Evolutionary conservation across 2,329 filamentous ascomycete species (phyloP).

Genomic region (Orbilia javanica): DNA sequence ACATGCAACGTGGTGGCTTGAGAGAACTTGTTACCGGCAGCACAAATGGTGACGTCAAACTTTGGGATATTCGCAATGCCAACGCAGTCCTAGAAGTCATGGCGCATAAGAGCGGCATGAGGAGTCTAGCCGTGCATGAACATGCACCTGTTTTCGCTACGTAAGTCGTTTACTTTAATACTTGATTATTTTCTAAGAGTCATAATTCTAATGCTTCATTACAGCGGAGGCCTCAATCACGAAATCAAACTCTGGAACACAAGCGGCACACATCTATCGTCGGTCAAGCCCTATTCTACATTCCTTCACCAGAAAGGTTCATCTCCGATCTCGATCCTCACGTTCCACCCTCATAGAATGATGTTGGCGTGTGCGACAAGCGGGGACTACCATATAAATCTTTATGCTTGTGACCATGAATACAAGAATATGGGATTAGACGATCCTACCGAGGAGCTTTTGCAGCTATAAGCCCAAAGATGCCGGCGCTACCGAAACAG

Average conservation of each 20-base stretch:
- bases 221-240: slow-evolving; percentile 86
- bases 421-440: slow-evolving; percentile 59
- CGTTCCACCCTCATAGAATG: slow-evolving; percentile 95
- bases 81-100: slow-evolving; percentile 79
- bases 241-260: slow-evolving; percentile 93
- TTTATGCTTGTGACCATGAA: slow-evolving; percentile 77
- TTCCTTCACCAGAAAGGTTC: slow-evolving; percentile 85
- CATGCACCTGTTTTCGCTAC: slow-evolving; percentile 95
- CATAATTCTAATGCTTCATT: slow-evolving; percentile 60
- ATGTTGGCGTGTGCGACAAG: slow-evolving; percentile 88
- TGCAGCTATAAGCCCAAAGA: slow-evolving; percentile 16
- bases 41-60: slow-evolving; percentile 89
- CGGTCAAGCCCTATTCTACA: slow-evolving; percentile 88
- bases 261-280: slow-evolving; percentile 81
- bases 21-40: slow-evolving; percentile 91
- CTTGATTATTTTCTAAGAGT: slow-evolving; percentile 55
- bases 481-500: not conserved
- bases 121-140: slow-evolving; percentile 92
- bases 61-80: slow-evolving; percentile 96
- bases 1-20: slow-evolving; percentile 95
- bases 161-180: slow-evolving; percentile 71
- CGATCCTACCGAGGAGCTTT: slow-evolving; percentile 47
- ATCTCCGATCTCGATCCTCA: slow-evolving; percentile 85
- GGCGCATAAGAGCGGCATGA: slow-evolving; percentile 80
- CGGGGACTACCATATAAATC: slow-evolving; percentile 89